Evolutionary conservation across 164 flowering plant genomes (phyloP).

Genomic region (Macadamia tetraphylla): DNA sequence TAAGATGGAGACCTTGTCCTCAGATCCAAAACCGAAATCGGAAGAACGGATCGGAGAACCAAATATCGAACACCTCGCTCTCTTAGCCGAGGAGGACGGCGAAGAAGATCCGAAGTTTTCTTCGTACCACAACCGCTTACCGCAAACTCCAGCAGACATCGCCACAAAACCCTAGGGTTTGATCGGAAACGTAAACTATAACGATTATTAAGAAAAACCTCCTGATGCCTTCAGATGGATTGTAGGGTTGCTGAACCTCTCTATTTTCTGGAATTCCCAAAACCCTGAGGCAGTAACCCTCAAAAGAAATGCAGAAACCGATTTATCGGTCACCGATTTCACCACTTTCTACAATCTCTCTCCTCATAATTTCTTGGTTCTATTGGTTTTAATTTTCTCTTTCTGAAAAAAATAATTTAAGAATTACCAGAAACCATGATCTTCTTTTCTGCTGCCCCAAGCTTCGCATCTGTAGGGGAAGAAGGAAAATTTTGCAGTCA

Average conservation of each 20-base stretch:
- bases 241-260: neutral
- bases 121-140: slow-evolving; percentile 23
- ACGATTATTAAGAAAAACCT: neutral
- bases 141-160: slow-evolving; percentile 23
- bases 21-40: slow-evolving; percentile 19
- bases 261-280: neutral
- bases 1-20: slow-evolving; percentile 17
- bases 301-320: neutral
- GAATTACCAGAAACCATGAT: neutral
- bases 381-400: neutral
- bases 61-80: slow-evolving; percentile 15
- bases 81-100: slow-evolving; percentile 14
- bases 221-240: neutral
- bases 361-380: neutral
- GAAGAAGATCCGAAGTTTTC: slow-evolving; percentile 23
- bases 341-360: neutral
- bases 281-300: neutral
- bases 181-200: too few species aligned
- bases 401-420: too few species aligned
- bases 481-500: neutral
- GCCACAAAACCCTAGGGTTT: slow-evolving; percentile 12
- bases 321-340: neutral
- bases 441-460: too few species aligned
- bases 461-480: neutral
- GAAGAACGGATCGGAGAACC: slow-evolving; percentile 18